A percentile compares a stretch with the other conserved stretches of the same genome.
These are phyloP conservation scores for Hericium rajendrae DNA, from an alignment of 768 basidiomycete species.

Conservation along the genomic window DNA sequence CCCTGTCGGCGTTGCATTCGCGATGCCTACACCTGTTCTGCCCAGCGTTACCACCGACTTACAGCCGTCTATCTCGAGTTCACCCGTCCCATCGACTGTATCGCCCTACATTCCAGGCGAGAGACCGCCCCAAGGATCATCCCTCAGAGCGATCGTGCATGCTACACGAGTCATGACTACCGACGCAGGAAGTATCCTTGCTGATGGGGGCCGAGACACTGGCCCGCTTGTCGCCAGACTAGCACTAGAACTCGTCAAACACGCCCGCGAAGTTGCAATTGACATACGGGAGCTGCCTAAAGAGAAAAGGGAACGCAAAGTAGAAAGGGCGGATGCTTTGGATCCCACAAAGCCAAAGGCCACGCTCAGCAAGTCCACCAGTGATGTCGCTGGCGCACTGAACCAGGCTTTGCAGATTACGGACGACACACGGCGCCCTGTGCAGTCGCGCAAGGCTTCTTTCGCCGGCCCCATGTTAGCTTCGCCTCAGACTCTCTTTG, in stretches of 20 bases:
- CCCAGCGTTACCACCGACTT: conserved; percentile 13
- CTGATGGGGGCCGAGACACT: conserved; percentile 59
- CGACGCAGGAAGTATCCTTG: conserved; percentile 64
- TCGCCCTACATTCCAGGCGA: conserved; percentile 15
- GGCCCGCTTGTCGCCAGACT: conserved; percentile 48
- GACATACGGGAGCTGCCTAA: conserved; percentile 38
- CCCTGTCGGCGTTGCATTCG: conserved; percentile 4
- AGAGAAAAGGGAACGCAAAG: conserved; percentile 29
- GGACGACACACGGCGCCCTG: conserved; percentile 4
- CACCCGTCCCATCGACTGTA: conserved; percentile 11
- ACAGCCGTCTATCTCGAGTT: conserved; percentile 2
- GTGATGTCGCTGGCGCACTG: conserved; percentile 34
- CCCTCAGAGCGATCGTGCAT: conserved; percentile 68
- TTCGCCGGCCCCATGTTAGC: conserved; percentile 34
- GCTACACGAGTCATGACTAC: conserved; percentile 84
- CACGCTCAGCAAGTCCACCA: conserved; percentile 18
- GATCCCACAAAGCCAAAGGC: conserved; percentile 5
- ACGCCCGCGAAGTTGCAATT: conserved; percentile 56
- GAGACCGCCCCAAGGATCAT: conserved; percentile 44
- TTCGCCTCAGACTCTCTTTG: conserved; percentile 42
- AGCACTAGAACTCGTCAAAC: conserved; percentile 58
- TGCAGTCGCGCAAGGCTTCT: conserved; percentile 29
- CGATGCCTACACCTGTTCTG: conserved; percentile 1
- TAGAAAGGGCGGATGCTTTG: conserved; percentile 9
- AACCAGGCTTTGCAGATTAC: conserved; percentile 12